A percentile compares a stretch with the other conserved stretches of the same genome.
Evolutionary conservation across 768 basidiomycete species (phyloP).

Genomic region (Auricularia sp.): DNA sequence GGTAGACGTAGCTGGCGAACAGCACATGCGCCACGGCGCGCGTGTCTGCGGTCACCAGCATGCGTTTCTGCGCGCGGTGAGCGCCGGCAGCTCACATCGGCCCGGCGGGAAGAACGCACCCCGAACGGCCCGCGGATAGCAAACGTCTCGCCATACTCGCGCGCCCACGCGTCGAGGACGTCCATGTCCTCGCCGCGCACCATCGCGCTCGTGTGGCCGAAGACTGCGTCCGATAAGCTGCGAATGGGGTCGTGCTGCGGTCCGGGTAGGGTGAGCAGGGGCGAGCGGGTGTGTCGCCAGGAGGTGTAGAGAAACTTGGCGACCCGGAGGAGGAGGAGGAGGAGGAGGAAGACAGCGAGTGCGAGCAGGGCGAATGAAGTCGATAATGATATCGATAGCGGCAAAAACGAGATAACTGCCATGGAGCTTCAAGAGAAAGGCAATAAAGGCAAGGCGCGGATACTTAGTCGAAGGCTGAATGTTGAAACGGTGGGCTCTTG

Average conservation of each 20-base stretch:
- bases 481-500: too few relatives aligned
- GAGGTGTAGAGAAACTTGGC: not conserved
- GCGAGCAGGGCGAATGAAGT: too few relatives aligned
- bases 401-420: too few relatives aligned
- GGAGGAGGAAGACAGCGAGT: too few relatives aligned
- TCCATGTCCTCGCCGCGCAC: not conserved
- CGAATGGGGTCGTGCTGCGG: not conserved
- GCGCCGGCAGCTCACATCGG: not conserved
- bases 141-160: not conserved
- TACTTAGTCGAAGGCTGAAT: too few relatives aligned
- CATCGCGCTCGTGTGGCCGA: not conserved
- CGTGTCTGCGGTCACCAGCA: slow-evolving; percentile 46
- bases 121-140: not conserved
- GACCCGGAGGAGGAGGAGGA: not conserved
- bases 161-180: not conserved
- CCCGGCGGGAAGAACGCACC: not conserved
- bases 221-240: not conserved
- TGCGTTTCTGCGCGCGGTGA: slow-evolving; percentile 13
- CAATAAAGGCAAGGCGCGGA: too few relatives aligned
- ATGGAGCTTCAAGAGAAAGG: too few relatives aligned
- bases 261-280: not conserved
- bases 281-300: not conserved
- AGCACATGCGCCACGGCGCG: slow-evolving; percentile 58
- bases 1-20: slow-evolving; percentile 42
- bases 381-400: too few relatives aligned